A percentile compares a stretch with the other conserved stretches of the same genome.
phyloP scores from a whole-genome alignment of 2,329 filamentous ascomycete species.

The Massarina eburnea region DNA sequence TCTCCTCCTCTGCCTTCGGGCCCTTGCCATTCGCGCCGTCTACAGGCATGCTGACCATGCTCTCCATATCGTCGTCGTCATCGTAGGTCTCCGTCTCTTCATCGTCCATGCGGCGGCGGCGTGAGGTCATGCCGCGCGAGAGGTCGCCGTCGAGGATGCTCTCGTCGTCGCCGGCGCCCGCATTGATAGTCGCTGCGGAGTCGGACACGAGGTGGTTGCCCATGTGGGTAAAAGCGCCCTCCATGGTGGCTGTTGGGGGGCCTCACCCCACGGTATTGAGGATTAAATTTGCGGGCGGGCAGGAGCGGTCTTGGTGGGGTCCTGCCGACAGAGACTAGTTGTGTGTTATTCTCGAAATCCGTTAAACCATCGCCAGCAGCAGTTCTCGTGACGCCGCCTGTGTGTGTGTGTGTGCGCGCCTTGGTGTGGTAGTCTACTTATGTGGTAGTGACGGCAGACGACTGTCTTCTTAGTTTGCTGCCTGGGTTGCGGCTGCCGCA shows the following conservation, averaged over 20 bases:
- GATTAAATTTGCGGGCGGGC: slow-evolving; percentile 7
- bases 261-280: slow-evolving; percentile 1
- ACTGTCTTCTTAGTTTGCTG: too few species aligned
- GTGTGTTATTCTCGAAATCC: slow-evolving; percentile 1
- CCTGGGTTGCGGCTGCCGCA: too few species aligned
- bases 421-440: too few species aligned
- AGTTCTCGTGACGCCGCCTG: too few species aligned
- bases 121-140: slow-evolving; percentile 60
- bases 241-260: slow-evolving; percentile 57
- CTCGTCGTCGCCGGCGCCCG: slow-evolving; percentile 84
- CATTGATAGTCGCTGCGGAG: slow-evolving; percentile 84
- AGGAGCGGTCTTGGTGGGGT: background rate
- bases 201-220: slow-evolving; percentile 85
- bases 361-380: slow-evolving; percentile 31
- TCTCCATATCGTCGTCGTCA: slow-evolving; percentile 74
- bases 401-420: too few species aligned
- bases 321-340: slow-evolving; percentile 3
- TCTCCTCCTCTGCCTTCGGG: slow-evolving; percentile 69
- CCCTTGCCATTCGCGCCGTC: slow-evolving; percentile 69
- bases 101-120: slow-evolving; percentile 69
- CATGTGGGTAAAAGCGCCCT: slow-evolving; percentile 85
- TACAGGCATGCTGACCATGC: slow-evolving; percentile 77
- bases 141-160: slow-evolving; percentile 71
- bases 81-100: slow-evolving; percentile 82
- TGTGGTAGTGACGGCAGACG: too few species aligned